Base-by-base conservation (phyloP, 148 eudicot species). In the Limonium bicolor region DNA sequence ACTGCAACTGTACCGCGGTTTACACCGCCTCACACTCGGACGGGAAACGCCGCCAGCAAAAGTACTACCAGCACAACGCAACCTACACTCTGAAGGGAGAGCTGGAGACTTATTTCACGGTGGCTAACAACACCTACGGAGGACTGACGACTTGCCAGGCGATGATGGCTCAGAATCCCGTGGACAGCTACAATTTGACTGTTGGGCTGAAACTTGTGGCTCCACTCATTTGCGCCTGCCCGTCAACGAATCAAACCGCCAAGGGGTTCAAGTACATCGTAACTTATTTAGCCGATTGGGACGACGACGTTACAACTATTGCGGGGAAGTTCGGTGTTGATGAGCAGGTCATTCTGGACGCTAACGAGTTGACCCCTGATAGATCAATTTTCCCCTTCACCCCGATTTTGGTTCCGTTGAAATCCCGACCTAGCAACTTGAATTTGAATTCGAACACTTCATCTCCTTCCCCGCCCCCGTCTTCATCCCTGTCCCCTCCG, bases 151-250 rank as follows among this genome's bases (percentile, higher is more conserved):
- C 86, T 2, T 86, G 93, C 42, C 86, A 77, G 43, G 58, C 85
- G 11, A 24, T 74, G 65, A 59, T 50, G 1, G 54, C 63, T 9
- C 74, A 71, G 52, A 86, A 86, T 39, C 17, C 51, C 7, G 15
- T 48, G 21, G 6, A 42, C 11, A 23, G 1, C 6, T 33, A 37
- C 0, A 8, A 55, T 1, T 43, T 80, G 20, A 0, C 0, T 0
- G 37, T 13, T 15, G 62, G 68, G 0, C 25, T 54, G 38, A 26
- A 48, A 0, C 2, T 86, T 3, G 2, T 15, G 31, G 78, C 78
- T 3, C 96, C 96, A 0, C 21, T 77, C 25, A 63, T 70, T 59
- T 81, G 96, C 37, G 96, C 93, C 7, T 86, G 96, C 23, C 84
- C 93, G 3, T 57, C 85, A 4, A 3, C 32, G 5, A 53, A 62